Evolutionary conservation across 192 early-diverging fungal genomes (phyloP).

Genomic region (Borealophlyctis nickersoniae): DNA sequence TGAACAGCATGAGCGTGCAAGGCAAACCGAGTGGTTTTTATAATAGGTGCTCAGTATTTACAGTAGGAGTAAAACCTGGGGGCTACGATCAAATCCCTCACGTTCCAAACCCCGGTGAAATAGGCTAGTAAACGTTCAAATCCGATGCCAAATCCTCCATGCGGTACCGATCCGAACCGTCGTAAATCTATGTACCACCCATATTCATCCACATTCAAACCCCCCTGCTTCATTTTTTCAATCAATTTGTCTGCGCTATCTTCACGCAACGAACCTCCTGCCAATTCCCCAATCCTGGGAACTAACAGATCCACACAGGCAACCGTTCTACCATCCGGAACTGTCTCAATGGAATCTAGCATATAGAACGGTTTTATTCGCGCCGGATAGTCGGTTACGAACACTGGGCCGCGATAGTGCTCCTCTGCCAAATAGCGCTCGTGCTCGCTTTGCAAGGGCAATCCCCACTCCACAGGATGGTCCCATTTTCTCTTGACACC

Average conservation of each 20-base stretch:
- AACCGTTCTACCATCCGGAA: conserved; percentile 53
- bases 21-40: too few relatives aligned
- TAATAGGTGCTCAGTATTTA: conserved; percentile 41
- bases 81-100: conserved; percentile 67
- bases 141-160: conserved; percentile 89
- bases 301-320: conserved; percentile 81
- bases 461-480: conserved; percentile 71
- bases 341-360: conserved; percentile 33
- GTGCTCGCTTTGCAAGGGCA: conserved; percentile 76
- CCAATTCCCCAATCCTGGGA: conserved; percentile 78
- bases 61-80: conserved; percentile 52
- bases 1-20: too few relatives aligned
- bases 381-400: conserved; percentile 86
- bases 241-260: conserved; percentile 56
- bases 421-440: conserved; percentile 74
- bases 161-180: conserved; percentile 76
- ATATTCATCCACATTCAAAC: conserved; percentile 63
- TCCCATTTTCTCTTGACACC: conserved; percentile 49
- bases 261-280: conserved; percentile 83
- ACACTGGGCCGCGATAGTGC: conserved; percentile 71
- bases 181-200: conserved; percentile 85
- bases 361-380: conserved; percentile 87
- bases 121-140: conserved; percentile 78
- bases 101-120: conserved; percentile 75
- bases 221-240: conserved; percentile 47